Evolutionary conservation across 441 rosid genomes (phyloP).

Genomic region (Erodium trifolium): DNA sequence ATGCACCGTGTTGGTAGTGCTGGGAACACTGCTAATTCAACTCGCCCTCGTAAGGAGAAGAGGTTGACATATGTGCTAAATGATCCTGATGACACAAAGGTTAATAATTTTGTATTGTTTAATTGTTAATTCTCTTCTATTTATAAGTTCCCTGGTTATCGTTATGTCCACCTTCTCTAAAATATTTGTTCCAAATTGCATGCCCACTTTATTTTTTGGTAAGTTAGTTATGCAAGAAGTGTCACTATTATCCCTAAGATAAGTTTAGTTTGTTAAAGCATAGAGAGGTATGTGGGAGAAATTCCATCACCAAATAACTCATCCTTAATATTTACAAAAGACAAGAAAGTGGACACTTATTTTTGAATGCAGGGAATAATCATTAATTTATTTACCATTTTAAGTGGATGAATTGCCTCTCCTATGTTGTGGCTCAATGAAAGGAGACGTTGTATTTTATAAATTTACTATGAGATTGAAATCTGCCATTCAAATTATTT

Average conservation of each 20-base stretch:
- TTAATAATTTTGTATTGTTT: slow-evolving; percentile 21
- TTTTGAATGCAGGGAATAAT: no score
- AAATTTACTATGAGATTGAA: no score
- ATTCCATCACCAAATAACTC: background rate
- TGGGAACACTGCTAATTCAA: slow-evolving; percentile 81
- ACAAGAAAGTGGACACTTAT: no score
- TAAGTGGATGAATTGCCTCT: no score
- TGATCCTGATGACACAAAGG: slow-evolving; percentile 76
- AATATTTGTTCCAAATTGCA: background rate
- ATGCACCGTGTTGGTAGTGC: slow-evolving; percentile 99
- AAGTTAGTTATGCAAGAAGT: background rate
- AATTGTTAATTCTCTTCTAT: background rate
- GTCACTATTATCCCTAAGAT: background rate
- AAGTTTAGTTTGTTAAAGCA: background rate
- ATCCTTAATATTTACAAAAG: background rate
- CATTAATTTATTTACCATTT: no score
- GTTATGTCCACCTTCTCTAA: background rate
- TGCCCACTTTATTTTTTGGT: slow-evolving; percentile 8
- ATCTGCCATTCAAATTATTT: no score
- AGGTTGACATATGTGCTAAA: slow-evolving; percentile 83
- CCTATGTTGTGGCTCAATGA: no score
- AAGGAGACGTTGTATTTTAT: no score
- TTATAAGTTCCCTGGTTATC: background rate
- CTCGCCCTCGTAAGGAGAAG: slow-evolving; percentile 95
- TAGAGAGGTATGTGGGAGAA: background rate